phyloP scores from a whole-genome alignment of 2,329 filamentous ascomycete species.

The Fusarium phyllophilum region DNA sequence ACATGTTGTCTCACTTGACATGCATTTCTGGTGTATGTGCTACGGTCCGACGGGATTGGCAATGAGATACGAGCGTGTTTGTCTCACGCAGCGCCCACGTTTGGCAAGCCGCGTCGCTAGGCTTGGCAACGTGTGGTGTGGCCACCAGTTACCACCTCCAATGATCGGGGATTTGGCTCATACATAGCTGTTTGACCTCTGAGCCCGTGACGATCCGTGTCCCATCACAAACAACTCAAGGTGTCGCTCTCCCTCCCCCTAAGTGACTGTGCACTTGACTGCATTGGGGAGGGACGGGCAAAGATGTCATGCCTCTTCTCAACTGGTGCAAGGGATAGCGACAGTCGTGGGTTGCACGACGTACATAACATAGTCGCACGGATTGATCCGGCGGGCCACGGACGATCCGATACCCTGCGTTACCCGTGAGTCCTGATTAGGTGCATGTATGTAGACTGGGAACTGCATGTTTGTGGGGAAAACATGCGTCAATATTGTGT shows the following conservation, averaged over 20 bases:
- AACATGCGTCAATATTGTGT: neutral
- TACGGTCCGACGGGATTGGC: neutral
- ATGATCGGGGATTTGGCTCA: neutral
- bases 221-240: neutral
- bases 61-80: constrained; percentile 16
- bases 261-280: neutral
- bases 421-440: constrained; percentile 3
- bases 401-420: constrained; percentile 24
- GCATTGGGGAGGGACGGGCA: neutral
- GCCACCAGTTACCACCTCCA: constrained; percentile 14
- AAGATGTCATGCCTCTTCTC: neutral
- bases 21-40: neutral
- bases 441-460: neutral
- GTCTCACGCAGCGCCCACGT: constrained; percentile 13
- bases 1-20: constrained; percentile 15
- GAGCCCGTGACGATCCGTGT: constrained; percentile 13
- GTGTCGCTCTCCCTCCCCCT: neutral
- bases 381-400: constrained; percentile 26
- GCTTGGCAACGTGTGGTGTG: constrained; percentile 34
- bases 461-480: neutral
- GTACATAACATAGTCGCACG: neutral
- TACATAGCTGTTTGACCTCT: neutral
- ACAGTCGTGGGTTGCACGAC: constrained; percentile 15
- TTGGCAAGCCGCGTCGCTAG: constrained; percentile 11
- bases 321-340: constrained; percentile 5